Conservation (phyloP, 768 basidiomycete genomes). For the Saitozyma podzolica region DNA sequence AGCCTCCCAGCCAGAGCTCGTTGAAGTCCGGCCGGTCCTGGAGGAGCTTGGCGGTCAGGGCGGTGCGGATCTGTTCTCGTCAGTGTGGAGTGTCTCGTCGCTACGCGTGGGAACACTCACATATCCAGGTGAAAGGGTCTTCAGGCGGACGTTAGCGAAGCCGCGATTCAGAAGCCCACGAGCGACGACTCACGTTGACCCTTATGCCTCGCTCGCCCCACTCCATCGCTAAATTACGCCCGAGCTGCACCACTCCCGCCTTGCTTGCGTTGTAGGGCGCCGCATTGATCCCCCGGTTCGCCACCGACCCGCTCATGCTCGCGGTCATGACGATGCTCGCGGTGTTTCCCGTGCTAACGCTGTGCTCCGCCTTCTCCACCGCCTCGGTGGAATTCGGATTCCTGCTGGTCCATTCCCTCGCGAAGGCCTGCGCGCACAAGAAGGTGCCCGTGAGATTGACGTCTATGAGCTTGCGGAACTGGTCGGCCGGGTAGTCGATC, state of each 20-base stretch:
- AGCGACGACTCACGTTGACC: slow-evolving; percentile 43
- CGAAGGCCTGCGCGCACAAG: neutral
- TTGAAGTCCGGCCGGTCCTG: slow-evolving; percentile 31
- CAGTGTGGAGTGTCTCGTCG: too few species aligned
- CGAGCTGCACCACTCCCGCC: slow-evolving; percentile 51
- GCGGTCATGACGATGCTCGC: slow-evolving; percentile 42
- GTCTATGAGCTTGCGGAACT: slow-evolving; percentile 39
- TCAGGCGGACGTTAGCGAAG: slow-evolving; percentile 1
- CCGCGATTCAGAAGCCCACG: neutral
- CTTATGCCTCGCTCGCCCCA: slow-evolving; percentile 49
- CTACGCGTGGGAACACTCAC: slow-evolving; percentile 13
- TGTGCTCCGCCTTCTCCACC: slow-evolving; percentile 15
- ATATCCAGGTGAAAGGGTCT: slow-evolving; percentile 44
- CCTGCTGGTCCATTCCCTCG: neutral
- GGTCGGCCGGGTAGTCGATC: slow-evolving; percentile 22
- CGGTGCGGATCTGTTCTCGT: slow-evolving; percentile 24
- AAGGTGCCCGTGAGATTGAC: slow-evolving; percentile 35
- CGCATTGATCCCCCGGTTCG: slow-evolving; percentile 21
- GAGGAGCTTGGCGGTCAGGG: slow-evolving; percentile 44
- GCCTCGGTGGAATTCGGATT: slow-evolving; percentile 18
- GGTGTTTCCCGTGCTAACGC: neutral
- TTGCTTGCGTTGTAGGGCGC: slow-evolving; percentile 48
- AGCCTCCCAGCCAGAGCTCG: slow-evolving; percentile 34
- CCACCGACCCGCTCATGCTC: slow-evolving; percentile 40
- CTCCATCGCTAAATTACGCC: slow-evolving; percentile 50